These are phyloP conservation scores for Cardamine occulta DNA, from an alignment of 345 rosid genomes.

Conservation along the genomic window DNA sequence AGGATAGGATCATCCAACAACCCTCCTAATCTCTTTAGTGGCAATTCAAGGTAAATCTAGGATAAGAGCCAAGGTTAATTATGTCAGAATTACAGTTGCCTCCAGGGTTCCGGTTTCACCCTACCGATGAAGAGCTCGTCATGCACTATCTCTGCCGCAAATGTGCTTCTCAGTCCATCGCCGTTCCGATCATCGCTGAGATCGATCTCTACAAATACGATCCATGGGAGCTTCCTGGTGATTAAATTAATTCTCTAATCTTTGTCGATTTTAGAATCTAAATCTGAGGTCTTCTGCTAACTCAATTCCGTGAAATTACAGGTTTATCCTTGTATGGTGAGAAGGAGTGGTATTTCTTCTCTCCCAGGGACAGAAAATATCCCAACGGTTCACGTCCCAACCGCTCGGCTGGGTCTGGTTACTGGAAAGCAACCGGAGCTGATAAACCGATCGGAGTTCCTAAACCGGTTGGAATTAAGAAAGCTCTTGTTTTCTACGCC, in stretches of 20 bases:
- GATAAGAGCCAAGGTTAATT: neutral
- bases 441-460: slow-evolving; percentile 93
- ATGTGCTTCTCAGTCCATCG: slow-evolving; percentile 72
- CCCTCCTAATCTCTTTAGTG: slow-evolving; percentile 5
- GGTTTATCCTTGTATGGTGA: slow-evolving; percentile 83
- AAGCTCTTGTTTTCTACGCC: slow-evolving; percentile 88
- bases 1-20: slow-evolving; percentile 10
- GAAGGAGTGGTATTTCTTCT: slow-evolving; percentile 96
- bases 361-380: slow-evolving; percentile 86
- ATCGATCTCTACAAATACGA: slow-evolving; percentile 85
- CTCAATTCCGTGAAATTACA: slow-evolving; percentile 29
- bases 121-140: slow-evolving; percentile 96
- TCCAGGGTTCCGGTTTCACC: slow-evolving; percentile 93
- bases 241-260: neutral
- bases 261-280: neutral
- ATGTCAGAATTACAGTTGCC: slow-evolving; percentile 66
- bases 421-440: slow-evolving; percentile 99
- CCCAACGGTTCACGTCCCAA: slow-evolving; percentile 96
- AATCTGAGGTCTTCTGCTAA: slow-evolving; percentile 10
- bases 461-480: slow-evolving; percentile 86
- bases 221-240: slow-evolving; percentile 97
- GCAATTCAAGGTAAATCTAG: neutral
- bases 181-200: slow-evolving; percentile 81
- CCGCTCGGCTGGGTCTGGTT: slow-evolving; percentile 88
- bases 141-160: slow-evolving; percentile 84